Percentiles rank a stretch among this genome's conserved stretches.
phyloP scores from a whole-genome alignment of 1,284 basidiomycete species.

The Melanopsichium pennsylvanicum region DNA sequence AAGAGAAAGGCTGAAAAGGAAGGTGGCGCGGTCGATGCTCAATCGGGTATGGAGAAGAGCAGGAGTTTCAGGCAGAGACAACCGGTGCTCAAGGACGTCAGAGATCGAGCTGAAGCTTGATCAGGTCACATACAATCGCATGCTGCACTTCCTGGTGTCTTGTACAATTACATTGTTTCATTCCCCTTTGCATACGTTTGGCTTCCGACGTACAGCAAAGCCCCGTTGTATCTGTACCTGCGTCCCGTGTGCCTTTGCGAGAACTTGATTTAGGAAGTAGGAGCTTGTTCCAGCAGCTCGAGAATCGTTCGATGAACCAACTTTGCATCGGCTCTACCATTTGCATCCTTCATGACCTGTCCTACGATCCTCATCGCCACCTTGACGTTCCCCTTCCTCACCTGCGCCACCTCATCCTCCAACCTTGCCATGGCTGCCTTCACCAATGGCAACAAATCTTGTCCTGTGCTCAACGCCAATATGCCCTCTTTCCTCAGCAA shows the following conservation, averaged over 20 bases:
- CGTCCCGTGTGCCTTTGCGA: too few species aligned
- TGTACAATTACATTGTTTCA: background rate
- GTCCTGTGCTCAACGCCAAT: slow-evolving; percentile 29
- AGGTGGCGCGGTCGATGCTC: slow-evolving; percentile 18
- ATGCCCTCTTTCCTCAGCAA: slow-evolving; percentile 23
- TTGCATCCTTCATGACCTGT: slow-evolving; percentile 83
- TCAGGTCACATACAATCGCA: background rate
- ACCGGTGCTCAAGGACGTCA: slow-evolving; percentile 55
- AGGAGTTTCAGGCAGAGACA: slow-evolving; percentile 59
- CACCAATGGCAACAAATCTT: slow-evolving; percentile 69
- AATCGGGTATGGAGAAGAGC: slow-evolving; percentile 31
- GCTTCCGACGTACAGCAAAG: background rate
- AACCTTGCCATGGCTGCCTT: slow-evolving; percentile 73
- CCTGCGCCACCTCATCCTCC: slow-evolving; percentile 76
- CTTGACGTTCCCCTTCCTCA: slow-evolving; percentile 77
- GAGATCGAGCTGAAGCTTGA: slow-evolving; percentile 43
- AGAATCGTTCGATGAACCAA: slow-evolving; percentile 38
- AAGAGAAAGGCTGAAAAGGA: slow-evolving; percentile 35
- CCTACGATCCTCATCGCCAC: slow-evolving; percentile 89
- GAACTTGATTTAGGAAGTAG: too few species aligned
- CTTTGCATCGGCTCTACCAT: slow-evolving; percentile 77
- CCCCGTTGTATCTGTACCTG: too few species aligned
- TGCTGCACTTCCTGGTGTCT: background rate
- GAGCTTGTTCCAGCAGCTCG: slow-evolving; percentile 16
- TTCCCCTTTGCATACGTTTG: too few species aligned